A percentile compares a stretch with the other conserved stretches of the same genome.
These are phyloP conservation scores for Geotrichum armillariae DNA, from an alignment of 1,139 yeast species.

Conservation along the genomic window DNA sequence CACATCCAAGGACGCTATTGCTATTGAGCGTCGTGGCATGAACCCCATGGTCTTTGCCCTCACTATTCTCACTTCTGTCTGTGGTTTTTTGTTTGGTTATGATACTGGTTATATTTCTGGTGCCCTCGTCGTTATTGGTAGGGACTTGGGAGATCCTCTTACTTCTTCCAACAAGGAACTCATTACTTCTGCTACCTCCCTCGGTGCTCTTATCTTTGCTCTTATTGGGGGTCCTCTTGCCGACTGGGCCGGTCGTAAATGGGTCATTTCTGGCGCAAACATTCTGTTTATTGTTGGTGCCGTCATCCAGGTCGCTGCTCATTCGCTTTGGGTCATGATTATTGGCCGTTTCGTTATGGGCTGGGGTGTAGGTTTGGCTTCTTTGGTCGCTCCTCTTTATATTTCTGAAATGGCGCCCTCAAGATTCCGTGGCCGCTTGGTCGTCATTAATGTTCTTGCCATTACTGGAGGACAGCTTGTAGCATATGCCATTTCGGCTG, in stretches of 20 bases:
- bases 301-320: constrained; percentile 74
- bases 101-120: constrained; percentile 96
- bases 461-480: constrained; percentile 90
- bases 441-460: constrained; percentile 60
- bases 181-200: constrained; percentile 92
- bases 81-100: constrained; percentile 96
- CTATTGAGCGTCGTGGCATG: constrained; percentile 24
- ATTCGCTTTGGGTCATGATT: constrained; percentile 86
- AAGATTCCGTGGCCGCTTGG: constrained; percentile 77
- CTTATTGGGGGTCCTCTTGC: constrained; percentile 76
- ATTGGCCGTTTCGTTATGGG: constrained; percentile 91
- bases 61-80: constrained; percentile 79
- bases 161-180: constrained; percentile 80
- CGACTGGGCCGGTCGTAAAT: constrained; percentile 79
- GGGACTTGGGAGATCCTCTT: constrained; percentile 53
- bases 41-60: constrained; percentile 63
- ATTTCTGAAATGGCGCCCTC: constrained; percentile 92
- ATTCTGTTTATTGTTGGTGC: constrained; percentile 80
- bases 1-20: background rate
- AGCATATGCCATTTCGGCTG: constrained; percentile 94
- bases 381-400: constrained; percentile 86
- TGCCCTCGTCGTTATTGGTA: constrained; percentile 79
- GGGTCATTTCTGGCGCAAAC: constrained; percentile 77
- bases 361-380: constrained; percentile 93
- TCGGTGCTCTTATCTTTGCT: constrained; percentile 86